Base-by-base conservation (phyloP, 192 early-diverging fungal species). In the Lobulomyces angularis region DNA sequence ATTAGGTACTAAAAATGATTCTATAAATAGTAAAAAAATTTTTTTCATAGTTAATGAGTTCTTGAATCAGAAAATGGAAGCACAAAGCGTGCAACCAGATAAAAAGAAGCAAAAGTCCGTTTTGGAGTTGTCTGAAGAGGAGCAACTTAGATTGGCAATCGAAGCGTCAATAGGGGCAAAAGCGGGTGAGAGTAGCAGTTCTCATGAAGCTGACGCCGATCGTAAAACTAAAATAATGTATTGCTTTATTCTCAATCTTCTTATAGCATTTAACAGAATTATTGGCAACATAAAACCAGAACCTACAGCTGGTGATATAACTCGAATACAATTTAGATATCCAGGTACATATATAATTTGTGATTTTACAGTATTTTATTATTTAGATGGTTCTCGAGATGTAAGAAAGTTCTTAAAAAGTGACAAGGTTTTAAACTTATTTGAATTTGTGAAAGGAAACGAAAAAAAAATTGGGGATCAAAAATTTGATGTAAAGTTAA, bases 81-180 rank as follows among this genome's bases (percentile, higher is more conserved):
- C 51, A 12, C 12, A 16, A 12, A 16, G 31, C 31, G 16, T 12
- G 12, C 12, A 16, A 12, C 16, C 31, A 32, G 49, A 46, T 43
- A 59, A 63, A 32, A 26, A 59, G 18, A 56, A 55, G 8, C 27
- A 21, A 60, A 11, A 47, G 24, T 30, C 47, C 45, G 53, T 86
- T 0, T 61, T 69, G 6, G 77, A 82, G 27, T 73, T 91, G 79
- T 71, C 79, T 8, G 89, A 92, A 62, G 91, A 90, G 33, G 89
- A 95, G 41, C 84, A 90, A 55, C 48, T 95, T 8, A 70, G 75
- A 11, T 71, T 83, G 12, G 89, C 89, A 8, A 77, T 95, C 45
- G 67, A 65, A 17, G 87, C 83, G 1, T 89, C 86, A 22, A 59
- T 81, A 30, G 51, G 44, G 5, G 37, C 43, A 19, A 37, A 58